Evolutionary conservation across 768 basidiomycete genomes (phyloP).

Genomic region (Astraeus odoratus): DNA sequence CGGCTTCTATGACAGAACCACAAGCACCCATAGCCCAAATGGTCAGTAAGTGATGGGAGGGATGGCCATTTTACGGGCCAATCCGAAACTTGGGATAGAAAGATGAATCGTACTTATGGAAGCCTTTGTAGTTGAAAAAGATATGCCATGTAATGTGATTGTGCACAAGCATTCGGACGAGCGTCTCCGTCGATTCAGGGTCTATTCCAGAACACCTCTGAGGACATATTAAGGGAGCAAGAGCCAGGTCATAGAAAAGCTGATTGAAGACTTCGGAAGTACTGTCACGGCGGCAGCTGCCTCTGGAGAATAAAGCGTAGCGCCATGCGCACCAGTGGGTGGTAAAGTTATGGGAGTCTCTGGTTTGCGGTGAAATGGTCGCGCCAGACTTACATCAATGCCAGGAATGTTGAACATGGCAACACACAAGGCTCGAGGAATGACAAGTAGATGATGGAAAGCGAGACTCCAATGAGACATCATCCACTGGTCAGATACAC

Average conservation of each 20-base stretch:
- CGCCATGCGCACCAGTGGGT: background rate
- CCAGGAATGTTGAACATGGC: no score
- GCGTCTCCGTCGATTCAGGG: slow-evolving; percentile 13
- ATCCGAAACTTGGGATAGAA: background rate
- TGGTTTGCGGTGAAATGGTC: background rate
- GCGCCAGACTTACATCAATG: no score
- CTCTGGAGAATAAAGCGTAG: background rate
- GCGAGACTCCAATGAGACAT: no score
- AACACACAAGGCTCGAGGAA: no score
- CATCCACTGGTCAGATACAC: no score
- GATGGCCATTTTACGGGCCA: slow-evolving; percentile 6
- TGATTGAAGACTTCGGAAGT: slow-evolving; percentile 6
- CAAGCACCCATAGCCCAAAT: slow-evolving; percentile 15
- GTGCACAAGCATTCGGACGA: slow-evolving; percentile 17
- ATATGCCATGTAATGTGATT: slow-evolving; percentile 28
- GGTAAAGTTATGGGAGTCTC: background rate
- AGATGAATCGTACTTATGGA: slow-evolving; percentile 26
- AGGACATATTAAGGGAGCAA: slow-evolving; percentile 4
- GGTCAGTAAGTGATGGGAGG: slow-evolving; percentile 10
- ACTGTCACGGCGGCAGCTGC: background rate
- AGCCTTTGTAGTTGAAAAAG: slow-evolving; percentile 29
- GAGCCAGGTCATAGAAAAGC: slow-evolving; percentile 19
- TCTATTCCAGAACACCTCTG: slow-evolving; percentile 27
- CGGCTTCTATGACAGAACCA: slow-evolving; percentile 29
- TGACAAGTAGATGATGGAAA: no score